Conservation (phyloP, 2,329 filamentous ascomycete genomes). For the Verticillium zaregamsianum region DNA sequence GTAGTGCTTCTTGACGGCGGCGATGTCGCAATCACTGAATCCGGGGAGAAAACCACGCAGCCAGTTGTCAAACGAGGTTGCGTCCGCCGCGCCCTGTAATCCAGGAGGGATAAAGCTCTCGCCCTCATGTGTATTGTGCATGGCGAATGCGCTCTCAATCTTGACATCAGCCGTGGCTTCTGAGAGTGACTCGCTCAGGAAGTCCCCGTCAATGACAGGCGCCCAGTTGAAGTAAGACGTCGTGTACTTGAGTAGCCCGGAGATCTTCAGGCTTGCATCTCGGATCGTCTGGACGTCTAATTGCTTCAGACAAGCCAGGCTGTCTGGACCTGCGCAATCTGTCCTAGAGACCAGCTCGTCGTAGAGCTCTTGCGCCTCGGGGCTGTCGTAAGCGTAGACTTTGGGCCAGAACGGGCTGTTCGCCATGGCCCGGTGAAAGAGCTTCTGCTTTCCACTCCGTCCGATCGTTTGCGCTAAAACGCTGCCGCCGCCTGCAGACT, state of each 20-base stretch:
- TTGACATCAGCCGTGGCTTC: constrained; percentile 37
- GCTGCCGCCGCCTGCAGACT: constrained; percentile 21
- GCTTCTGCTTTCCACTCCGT: constrained; percentile 7
- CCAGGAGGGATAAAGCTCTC: constrained; percentile 56
- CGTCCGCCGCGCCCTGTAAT: constrained; percentile 28
- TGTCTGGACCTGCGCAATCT: constrained; percentile 40
- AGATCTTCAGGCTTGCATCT: constrained; percentile 45
- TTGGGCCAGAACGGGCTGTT: constrained; percentile 57
- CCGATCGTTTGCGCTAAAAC: constrained; percentile 13
- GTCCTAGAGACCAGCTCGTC: constrained; percentile 38
- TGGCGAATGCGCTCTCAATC: constrained; percentile 41
- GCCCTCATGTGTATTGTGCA: constrained; percentile 61
- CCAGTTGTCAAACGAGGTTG: constrained; percentile 47
- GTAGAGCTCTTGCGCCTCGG: constrained; percentile 48
- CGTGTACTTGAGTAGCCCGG: constrained; percentile 44
- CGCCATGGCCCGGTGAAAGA: constrained; percentile 21
- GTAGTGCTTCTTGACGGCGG: constrained; percentile 39
- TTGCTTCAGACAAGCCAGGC: constrained; percentile 49
- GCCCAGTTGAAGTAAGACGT: constrained; percentile 56
- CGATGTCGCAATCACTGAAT: constrained; percentile 34
- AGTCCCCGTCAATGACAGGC: constrained; percentile 53
- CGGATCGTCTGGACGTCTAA: constrained; percentile 49
- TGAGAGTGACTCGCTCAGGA: constrained; percentile 44
- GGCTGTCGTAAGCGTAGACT: constrained; percentile 46
- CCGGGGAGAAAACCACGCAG: constrained; percentile 48